Base-by-base conservation (phyloP, 768 basidiomycete genomes). In the Kwoniella newhampshirensis region DNA sequence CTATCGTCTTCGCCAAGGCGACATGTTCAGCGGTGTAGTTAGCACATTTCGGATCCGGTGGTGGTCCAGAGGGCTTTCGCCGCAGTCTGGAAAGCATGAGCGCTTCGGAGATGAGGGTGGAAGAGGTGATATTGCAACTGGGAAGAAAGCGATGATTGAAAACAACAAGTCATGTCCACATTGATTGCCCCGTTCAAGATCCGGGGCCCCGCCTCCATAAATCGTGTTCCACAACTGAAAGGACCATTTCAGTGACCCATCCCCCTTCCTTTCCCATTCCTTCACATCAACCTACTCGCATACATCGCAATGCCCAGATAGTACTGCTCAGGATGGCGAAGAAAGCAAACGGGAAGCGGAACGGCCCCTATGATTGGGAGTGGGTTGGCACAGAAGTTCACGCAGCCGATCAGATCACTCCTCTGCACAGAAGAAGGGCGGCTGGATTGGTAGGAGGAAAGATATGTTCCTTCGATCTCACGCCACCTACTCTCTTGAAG, bases 311-410 rank as follows among this genome's bases (percentile, higher is more conserved):
- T 20, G 18, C n/a, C 39, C 45, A 30, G 26, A 28, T 36, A 2
- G 50, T 51, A 0, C 30, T 35, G 27, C 37, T 11, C 52, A 45
- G 4, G 7, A 69, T 60, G 67, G 37, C 63, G 20, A 4, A 64
- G 57, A 32, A 63, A 61, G 47, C 25, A 27, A 0, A 3, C 25
- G 20, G 37, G 25, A 42, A 43, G 30, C 13, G 13, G 13, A 13
- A 6, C 26, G n/a, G 44, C 17, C 26, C 21, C 13, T 8, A 36
- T 12, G 72, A 74, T 46, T 91, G 90, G 90, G 81, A 81, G 47
- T 93, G 90, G 90, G 86, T 89, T 48, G 85, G 82, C 47, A 81
- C 85, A 41, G 84, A 86, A 66, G 85, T 84, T 47, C 76, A 76
- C 17, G 76, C 81, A 50, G 68, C 79, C 55, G 81, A 82, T 2